Percentiles rank a stretch among this genome's conserved stretches.
Evolutionary conservation across 345 rosid genomes (phyloP).

Genomic region (Passiflora organensis): DNA sequence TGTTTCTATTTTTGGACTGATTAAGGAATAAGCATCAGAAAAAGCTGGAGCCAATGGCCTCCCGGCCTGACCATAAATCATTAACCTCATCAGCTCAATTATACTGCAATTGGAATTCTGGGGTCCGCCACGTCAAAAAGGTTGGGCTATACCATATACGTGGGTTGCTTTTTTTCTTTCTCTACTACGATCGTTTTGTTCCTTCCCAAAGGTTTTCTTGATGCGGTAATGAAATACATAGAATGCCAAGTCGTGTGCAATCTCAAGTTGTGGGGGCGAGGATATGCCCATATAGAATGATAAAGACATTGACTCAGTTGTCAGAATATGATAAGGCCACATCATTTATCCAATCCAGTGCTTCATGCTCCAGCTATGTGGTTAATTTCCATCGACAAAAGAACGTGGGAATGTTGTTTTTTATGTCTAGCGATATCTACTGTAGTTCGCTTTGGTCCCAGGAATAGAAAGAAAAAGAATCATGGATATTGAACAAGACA

Average conservation of each 20-base stretch:
- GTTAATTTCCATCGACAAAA: no score
- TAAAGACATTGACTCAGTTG: no score
- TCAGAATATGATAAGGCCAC: no score
- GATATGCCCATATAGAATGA: no score
- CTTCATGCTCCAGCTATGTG: no score
- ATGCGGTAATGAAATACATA: no score
- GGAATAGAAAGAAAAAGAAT: neutral
- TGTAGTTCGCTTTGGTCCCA: neutral
- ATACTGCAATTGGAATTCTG: neutral
- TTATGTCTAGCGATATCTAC: neutral
- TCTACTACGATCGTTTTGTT: neutral
- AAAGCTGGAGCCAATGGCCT: neutral
- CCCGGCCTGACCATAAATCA: neutral
- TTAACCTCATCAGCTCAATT: conserved; percentile 4
- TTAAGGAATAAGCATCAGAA: neutral
- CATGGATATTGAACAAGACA: no score
- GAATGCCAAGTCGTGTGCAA: no score
- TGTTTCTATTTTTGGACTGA: neutral
- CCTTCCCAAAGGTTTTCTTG: neutral
- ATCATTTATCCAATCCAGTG: no score
- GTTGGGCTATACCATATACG: neutral
- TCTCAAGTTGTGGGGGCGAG: no score
- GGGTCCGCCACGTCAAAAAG: neutral
- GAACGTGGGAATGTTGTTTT: no score
- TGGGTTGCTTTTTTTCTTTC: neutral